Conservation (phyloP, 2,329 filamentous ascomycete genomes). For the Chalaropsis thielavioides region DNA sequence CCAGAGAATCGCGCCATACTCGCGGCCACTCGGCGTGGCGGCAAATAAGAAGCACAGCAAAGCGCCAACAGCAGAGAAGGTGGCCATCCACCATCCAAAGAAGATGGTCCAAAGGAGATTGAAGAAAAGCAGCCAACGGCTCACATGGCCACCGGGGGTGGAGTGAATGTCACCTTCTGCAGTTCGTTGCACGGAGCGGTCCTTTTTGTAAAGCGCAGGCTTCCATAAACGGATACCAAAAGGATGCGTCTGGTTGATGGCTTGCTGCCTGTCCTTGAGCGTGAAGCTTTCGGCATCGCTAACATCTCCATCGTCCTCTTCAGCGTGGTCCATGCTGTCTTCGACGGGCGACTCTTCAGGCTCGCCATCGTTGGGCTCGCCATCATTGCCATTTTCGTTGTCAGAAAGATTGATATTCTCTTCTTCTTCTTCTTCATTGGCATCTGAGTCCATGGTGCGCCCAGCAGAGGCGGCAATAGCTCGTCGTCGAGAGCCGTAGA, state of each 20-base stretch:
- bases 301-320: conserved; percentile 50
- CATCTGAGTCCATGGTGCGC: conserved; percentile 24
- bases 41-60: conserved; percentile 66
- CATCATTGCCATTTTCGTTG: conserved; percentile 20
- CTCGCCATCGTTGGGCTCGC: conserved; percentile 22
- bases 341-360: conserved; percentile 26
- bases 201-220: conserved; percentile 94
- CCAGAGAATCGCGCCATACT: conserved; percentile 75
- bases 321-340: conserved; percentile 36
- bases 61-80: conserved; percentile 60
- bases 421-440: conserved; percentile 29
- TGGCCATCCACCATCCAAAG: conserved; percentile 92
- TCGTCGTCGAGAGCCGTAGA: conserved; percentile 25
- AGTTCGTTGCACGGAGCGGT: conserved; percentile 86
- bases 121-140: conserved; percentile 69
- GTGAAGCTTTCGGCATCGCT: conserved; percentile 98
- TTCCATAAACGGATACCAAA: conserved; percentile 99
- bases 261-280: conserved; percentile 87
- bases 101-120: conserved; percentile 81
- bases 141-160: conserved; percentile 74
- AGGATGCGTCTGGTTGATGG: conserved; percentile 96
- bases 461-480: conserved; percentile 21
- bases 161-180: conserved; percentile 97
- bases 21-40: conserved; percentile 62
- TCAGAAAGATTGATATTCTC: conserved; percentile 20